A percentile compares a stretch with the other conserved stretches of the same genome.
phyloP scores from a whole-genome alignment of 1,139 yeast species.

The Fermentozyma sake region DNA sequence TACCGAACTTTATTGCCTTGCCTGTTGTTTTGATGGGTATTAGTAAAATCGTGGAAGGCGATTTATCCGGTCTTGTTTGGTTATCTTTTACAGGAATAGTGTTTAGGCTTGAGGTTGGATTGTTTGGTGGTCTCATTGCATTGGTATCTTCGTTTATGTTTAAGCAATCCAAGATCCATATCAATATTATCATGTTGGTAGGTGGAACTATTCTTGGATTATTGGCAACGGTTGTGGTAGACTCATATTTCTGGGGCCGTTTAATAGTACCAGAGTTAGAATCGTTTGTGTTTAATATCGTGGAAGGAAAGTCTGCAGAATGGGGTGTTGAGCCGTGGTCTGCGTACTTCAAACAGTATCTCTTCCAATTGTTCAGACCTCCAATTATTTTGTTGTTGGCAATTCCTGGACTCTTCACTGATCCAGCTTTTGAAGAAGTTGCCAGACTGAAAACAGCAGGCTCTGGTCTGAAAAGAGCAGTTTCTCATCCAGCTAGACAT shows the following conservation, averaged over 20 bases:
- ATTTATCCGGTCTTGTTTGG: conserved; percentile 51
- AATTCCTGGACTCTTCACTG: conserved; percentile 37
- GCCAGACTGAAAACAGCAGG: too few relatives aligned
- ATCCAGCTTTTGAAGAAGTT: conserved; percentile 31
- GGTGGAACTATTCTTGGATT: conserved; percentile 58
- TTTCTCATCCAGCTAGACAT: conserved; percentile 30
- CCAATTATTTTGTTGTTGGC: conserved; percentile 54
- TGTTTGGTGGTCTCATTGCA: conserved; percentile 46
- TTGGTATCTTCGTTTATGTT: conserved; percentile 40
- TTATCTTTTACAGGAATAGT: conserved; percentile 62
- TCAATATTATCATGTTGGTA: conserved; percentile 34
- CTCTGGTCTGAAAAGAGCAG: conserved; percentile 22
- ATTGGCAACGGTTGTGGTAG: conserved; percentile 47
- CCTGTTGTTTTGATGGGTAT: conserved; percentile 65
- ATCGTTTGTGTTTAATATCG: conserved; percentile 68
- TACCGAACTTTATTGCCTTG: conserved; percentile 83
- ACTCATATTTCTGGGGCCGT: conserved; percentile 73
- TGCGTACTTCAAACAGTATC: conserved; percentile 54
- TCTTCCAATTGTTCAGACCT: conserved; percentile 54
- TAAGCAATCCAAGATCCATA: conserved; percentile 39
- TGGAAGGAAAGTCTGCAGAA: conserved; percentile 62
- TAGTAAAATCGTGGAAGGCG: conserved; percentile 47
- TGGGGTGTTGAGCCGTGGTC: conserved; percentile 85
- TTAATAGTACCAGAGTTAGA: conserved; percentile 64
- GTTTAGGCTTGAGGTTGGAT: conserved; percentile 69